Conservation (phyloP, 23 red algal genomes). For the Cyanidioschyzon merolae region DNA sequence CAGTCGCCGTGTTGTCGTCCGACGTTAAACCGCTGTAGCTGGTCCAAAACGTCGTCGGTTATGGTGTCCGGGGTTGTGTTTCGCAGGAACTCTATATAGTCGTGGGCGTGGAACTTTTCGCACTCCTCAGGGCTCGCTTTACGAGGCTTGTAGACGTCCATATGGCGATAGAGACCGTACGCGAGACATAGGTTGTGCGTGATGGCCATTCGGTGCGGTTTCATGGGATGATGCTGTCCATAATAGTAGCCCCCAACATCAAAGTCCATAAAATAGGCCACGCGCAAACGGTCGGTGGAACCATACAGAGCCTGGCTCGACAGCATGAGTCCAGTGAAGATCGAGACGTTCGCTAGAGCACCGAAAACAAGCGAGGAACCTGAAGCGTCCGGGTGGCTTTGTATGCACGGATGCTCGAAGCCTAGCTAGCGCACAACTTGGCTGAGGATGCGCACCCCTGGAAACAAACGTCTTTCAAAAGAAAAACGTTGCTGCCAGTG, state of each 20-base stretch:
- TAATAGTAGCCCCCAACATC: constrained; percentile 98
- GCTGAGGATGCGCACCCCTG: too few species aligned
- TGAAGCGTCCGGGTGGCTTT: too few species aligned
- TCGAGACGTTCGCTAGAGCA: too few species aligned
- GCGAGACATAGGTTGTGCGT: constrained; percentile 75
- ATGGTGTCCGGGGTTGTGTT: constrained; percentile 62
- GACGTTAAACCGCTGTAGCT: constrained; percentile 74
- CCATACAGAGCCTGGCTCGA: not conserved
- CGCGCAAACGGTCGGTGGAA: constrained; percentile 1
- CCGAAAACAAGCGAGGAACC: not conserved
- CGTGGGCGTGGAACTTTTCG: constrained; percentile 69
- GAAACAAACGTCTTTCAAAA: too few species aligned
- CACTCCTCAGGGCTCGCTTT: constrained; percentile 69
- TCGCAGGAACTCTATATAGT: constrained; percentile 90
- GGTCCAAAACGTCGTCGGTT: constrained; percentile 46
- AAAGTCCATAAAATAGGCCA: constrained; percentile 89
- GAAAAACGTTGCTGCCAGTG: too few species aligned
- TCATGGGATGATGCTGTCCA: constrained; percentile 95
- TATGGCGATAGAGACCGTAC: constrained; percentile 65
- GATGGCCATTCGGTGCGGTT: constrained; percentile 85
- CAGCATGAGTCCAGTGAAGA: too few species aligned
- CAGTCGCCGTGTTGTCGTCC: constrained; percentile 70
- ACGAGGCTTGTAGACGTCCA: constrained; percentile 84
- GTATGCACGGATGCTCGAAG: too few species aligned
- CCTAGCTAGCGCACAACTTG: too few species aligned